Evolutionary conservation across 1,139 yeast species (phyloP), one percentile per base, ranked within the genome.

Genomic region (Pichia sp.): DNA sequence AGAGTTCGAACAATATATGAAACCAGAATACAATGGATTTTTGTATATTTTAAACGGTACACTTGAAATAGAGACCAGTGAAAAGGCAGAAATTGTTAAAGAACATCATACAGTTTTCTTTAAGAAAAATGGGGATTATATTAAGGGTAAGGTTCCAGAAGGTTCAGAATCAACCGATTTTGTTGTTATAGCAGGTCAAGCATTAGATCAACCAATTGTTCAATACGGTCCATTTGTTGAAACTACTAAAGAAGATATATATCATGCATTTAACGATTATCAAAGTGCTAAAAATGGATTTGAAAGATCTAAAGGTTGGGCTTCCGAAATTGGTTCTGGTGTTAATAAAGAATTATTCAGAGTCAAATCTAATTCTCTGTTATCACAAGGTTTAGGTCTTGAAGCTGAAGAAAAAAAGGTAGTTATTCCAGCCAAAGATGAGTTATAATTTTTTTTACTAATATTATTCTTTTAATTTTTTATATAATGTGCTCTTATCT

Each of bases 151-250:
- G 23, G 77, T 76, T 51, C 70, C 73, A 11, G 65, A 63, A 10
- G 58, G 61, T 26, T 57, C 56, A 30, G 60, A 65, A 29, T 37
- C 64, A 12, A 65, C 80, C 3, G 75, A 78, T 51, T 80, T 89
- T 55, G 78, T 85, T 4, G 56, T 89, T 30, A 69, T 87, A 51
- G 95, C 90, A 31, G 97, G 96, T 42, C 68, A 86, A 62, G 75
- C 77, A 35, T 69, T 87, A 49, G 76, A 86, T 56, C 97, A 89
- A 66, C 76, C 79, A 20, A 74, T 84, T 44, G 86, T 86, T 34
- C 96, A 89, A 62, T 85, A 87, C 59, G 97, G 97, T 11, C 96
- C 96, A 22, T 87, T 87, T 62, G 95, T 84, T 16, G 92, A 86
- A 50, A 76, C 82, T 9, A 67, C 82, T 22, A 69, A 70, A 48